A percentile compares a stretch with the other conserved stretches of the same genome.
phyloP scores from a whole-genome alignment of 257 asterid species.

The Cruciata laevipes region DNA sequence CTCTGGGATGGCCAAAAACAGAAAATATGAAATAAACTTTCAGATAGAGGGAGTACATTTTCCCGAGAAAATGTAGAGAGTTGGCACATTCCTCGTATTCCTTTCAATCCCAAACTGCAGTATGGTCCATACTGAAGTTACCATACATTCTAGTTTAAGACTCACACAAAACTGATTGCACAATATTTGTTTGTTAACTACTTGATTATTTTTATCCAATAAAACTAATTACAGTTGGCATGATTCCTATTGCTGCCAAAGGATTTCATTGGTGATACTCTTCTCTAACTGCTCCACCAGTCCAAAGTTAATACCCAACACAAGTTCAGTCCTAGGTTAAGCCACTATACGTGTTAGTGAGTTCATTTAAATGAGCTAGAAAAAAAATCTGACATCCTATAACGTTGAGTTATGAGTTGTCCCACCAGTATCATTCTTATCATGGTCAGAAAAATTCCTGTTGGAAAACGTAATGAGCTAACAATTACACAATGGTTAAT shows the following conservation, averaged over 20 bases:
- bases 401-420: not conserved
- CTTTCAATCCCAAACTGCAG: not conserved
- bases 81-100: not conserved
- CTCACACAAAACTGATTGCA: not conserved
- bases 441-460: not conserved
- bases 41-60: not conserved
- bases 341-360: not conserved
- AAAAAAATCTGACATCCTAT: not conserved
- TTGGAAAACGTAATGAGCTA: not conserved
- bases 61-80: not conserved
- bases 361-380: not conserved
- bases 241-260: not conserved
- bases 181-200: not conserved
- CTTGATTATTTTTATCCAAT: not conserved
- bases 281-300: not conserved
- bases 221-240: not conserved
- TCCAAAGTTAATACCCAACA: not conserved
- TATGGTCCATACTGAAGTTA: not conserved
- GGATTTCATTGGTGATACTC: not conserved
- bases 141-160: not conserved
- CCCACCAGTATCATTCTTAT: not conserved
- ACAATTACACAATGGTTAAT: not conserved
- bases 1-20: not conserved
- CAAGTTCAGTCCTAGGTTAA: not conserved
- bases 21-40: not conserved